phyloP scores from a whole-genome alignment of 768 basidiomycete species.

The Hydnomerulius pinastri region DNA sequence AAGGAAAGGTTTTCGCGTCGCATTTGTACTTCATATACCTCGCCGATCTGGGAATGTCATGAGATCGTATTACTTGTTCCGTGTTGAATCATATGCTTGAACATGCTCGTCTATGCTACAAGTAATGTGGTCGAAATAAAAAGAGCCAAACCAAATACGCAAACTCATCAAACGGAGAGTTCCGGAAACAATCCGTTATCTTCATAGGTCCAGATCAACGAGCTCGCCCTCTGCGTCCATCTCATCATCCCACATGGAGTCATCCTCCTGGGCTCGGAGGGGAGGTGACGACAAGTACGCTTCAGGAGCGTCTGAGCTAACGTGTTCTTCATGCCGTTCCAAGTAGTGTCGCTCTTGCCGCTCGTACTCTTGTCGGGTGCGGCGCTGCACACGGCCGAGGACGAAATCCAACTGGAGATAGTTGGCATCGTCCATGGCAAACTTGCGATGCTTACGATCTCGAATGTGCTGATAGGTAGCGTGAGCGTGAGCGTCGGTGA shows the following conservation, averaged over 20 bases:
- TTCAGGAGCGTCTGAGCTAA: slow-evolving; percentile 21
- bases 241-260: slow-evolving; percentile 24
- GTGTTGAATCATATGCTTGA: background rate
- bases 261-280: slow-evolving; percentile 6
- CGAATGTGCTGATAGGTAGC: slow-evolving; percentile 64
- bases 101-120: slow-evolving; percentile 23
- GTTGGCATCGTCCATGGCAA: slow-evolving; percentile 75
- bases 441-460: slow-evolving; percentile 76
- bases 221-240: slow-evolving; percentile 21
- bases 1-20: too few relatives aligned
- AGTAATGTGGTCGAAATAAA: slow-evolving; percentile 10
- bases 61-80: background rate
- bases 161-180: slow-evolving; percentile 10
- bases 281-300: slow-evolving; percentile 20
- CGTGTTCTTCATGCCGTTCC: slow-evolving; percentile 8
- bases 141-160: slow-evolving; percentile 23
- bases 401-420: slow-evolving; percentile 79
- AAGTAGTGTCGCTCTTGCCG: slow-evolving; percentile 27
- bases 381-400: slow-evolving; percentile 61
- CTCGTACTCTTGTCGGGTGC: slow-evolving; percentile 29
- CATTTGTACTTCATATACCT: background rate
- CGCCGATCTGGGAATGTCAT: background rate
- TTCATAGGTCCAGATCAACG: slow-evolving; percentile 20
- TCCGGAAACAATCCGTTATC: background rate
- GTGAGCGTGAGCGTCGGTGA: slow-evolving; percentile 2